Conservation (phyloP, 352 stramenopile species). For the Phytophthora boehmeriae region DNA sequence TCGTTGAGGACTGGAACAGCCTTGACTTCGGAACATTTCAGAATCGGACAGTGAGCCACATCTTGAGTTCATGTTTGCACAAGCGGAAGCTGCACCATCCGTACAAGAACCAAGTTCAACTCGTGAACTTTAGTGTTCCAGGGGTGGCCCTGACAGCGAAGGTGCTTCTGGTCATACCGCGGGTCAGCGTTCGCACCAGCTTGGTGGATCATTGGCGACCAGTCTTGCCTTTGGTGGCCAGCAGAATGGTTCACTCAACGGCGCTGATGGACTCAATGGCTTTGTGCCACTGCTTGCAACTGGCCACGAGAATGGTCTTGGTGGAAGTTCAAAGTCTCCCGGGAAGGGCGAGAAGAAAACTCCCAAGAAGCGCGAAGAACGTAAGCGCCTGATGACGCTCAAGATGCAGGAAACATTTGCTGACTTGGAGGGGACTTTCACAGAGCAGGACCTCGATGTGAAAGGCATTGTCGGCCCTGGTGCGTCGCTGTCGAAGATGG, state of each 20-base stretch:
- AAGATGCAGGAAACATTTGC: conserved; percentile 78
- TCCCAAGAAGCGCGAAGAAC: conserved; percentile 64
- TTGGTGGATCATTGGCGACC: conserved; percentile 56
- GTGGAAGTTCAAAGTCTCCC: conserved; percentile 18
- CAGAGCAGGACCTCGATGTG: conserved; percentile 69
- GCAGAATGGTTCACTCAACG: conserved; percentile 25
- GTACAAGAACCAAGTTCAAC: conserved; percentile 86
- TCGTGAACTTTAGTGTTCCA: conserved; percentile 84
- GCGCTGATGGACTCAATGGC: conserved; percentile 27
- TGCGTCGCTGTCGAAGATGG: conserved; percentile 62
- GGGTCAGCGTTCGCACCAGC: conserved; percentile 32
- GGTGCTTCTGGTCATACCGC: conserved; percentile 2
- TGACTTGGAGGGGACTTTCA: conserved; percentile 67
- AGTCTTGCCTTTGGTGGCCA: conserved; percentile 61
- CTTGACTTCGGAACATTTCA: conserved; percentile 84
- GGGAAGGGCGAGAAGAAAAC: conserved; percentile 62
- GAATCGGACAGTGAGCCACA: conserved; percentile 85
- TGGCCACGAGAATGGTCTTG: conserved; percentile 31
- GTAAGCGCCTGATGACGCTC: conserved; percentile 63
- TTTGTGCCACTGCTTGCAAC: conserved; percentile 41
- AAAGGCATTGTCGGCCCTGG: conserved; percentile 59
- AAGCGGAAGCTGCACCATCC: conserved; percentile 84
- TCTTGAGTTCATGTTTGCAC: conserved; percentile 82
- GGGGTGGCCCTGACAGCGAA: conserved; percentile 19
- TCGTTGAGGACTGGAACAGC: conserved; percentile 80